Evolutionary conservation across 805 yeast species (phyloP), one percentile per base, ranked within the genome.

Genomic region (Sugiyamaella qingdaonensis): DNA sequence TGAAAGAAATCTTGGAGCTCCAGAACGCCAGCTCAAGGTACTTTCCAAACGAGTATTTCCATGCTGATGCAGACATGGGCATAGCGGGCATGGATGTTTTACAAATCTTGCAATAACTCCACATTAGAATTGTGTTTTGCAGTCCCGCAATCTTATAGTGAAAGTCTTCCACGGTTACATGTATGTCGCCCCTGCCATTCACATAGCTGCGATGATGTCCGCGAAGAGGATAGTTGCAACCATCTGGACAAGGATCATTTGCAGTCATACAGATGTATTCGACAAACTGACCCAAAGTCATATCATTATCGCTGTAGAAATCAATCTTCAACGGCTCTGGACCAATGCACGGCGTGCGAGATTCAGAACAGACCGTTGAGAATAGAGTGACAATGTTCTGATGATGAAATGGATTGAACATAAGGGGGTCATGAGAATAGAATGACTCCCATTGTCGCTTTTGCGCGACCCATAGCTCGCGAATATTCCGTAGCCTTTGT

Each of bases 1-100:
- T 73, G 53, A 82, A 73, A 11, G 79, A 73, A 36, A 81, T 71
- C 16, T 72, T 74, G 34, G 74, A 69, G 52, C 86, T 80, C 87
- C 95, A 89, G 65, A 91, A 91, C 31, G 86, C 74, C 19, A 91
- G 72, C 70, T 94, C 98, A 21, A 94, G 72, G 65, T 87, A 94
- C 64, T 95, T 95, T 0, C 98, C 99, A 68, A 94, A 85, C 0
- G 98, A 92, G 58, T 84, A 84, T 63, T 85, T 89, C 85, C 95
- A 91, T 0, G 97, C 84, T 37, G 83, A 83, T 47, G 89, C 92
- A 61, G 87, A 86, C 85, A 95, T 81, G 16, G 88, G 87, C 11
- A 84, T 71, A 4, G 86, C 82, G 0, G 97, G 94, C 2, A 95
- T 83, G 0, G 85, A 75, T 35, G 76, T 78, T 11, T 82, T 79